Evolutionary conservation across 164 flowering plant genomes (phyloP).

Genomic region (Pachysandra terminalis): DNA sequence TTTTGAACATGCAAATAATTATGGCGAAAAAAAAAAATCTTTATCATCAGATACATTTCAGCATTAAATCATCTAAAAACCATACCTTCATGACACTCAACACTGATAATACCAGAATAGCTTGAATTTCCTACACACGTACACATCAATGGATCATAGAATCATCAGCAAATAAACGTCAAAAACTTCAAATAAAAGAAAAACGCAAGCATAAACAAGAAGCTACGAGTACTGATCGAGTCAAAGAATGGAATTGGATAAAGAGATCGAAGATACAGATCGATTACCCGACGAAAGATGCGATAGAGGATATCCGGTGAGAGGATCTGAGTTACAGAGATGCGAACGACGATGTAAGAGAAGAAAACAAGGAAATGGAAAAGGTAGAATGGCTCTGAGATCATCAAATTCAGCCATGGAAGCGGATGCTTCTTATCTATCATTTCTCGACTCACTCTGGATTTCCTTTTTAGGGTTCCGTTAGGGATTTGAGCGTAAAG

Average conservation of each 20-base stretch:
- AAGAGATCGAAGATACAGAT: slow-evolving; percentile 2
- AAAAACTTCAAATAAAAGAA: background rate
- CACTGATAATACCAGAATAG: slow-evolving; percentile 46
- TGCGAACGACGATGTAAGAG: slow-evolving; percentile 69
- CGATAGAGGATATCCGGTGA: slow-evolving; percentile 37
- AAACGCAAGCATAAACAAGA: background rate
- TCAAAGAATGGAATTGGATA: no score
- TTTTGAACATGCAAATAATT: no score
- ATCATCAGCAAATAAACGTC: background rate
- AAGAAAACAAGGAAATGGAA: slow-evolving; percentile 68
- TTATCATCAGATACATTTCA: background rate
- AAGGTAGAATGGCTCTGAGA: slow-evolving; percentile 71
- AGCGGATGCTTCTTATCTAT: slow-evolving; percentile 32
- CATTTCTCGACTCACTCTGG: slow-evolving; percentile 2
- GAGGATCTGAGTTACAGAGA: slow-evolving; percentile 48
- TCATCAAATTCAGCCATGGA: slow-evolving; percentile 47
- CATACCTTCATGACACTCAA: slow-evolving; percentile 60
- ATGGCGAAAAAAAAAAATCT: no score
- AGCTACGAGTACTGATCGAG: no score
- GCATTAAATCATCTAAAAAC: background rate
- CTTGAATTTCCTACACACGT: slow-evolving; percentile 72
- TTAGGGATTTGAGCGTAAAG: no score
- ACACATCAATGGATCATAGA: slow-evolving; percentile 1
- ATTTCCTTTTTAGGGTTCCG: background rate
- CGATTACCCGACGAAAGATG: slow-evolving; percentile 58